Evolutionary conservation across 768 basidiomycete species (phyloP).

Genomic region (Fibroporia radiculosa): DNA sequence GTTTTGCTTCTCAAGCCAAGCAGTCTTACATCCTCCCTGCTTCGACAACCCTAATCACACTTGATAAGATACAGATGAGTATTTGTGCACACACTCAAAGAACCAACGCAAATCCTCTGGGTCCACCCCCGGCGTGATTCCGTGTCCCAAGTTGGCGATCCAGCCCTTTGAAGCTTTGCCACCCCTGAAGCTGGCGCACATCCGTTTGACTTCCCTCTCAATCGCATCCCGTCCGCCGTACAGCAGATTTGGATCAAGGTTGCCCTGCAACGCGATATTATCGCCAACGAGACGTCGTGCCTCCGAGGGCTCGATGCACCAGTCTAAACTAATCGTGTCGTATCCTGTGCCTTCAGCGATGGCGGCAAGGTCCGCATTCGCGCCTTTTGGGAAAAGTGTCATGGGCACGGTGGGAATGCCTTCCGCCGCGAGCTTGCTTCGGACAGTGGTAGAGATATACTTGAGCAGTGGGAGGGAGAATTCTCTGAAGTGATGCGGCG

Average conservation of each 20-base stretch:
- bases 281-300: constrained; percentile 56
- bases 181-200: constrained; percentile 68
- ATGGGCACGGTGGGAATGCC: constrained; percentile 61
- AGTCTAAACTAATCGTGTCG: constrained; percentile 87
- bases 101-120: constrained; percentile 91
- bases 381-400: constrained; percentile 93
- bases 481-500: constrained; percentile 74
- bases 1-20: neutral
- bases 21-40: neutral
- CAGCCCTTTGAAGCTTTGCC: constrained; percentile 56
- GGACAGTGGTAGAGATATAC: constrained; percentile 67
- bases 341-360: constrained; percentile 65
- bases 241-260: constrained; percentile 83
- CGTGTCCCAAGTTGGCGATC: constrained; percentile 97
- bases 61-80: constrained; percentile 34
- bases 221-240: constrained; percentile 86
- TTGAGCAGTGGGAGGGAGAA: constrained; percentile 80
- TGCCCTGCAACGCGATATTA: constrained; percentile 78
- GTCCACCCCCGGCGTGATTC: constrained; percentile 92
- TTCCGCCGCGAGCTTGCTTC: constrained; percentile 43
- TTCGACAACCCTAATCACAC: neutral
- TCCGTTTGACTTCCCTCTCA: constrained; percentile 74
- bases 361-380: constrained; percentile 59
- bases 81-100: constrained; percentile 83
- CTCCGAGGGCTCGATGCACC: constrained; percentile 75